These are phyloP conservation scores for Platanthera zijinensis DNA, from an alignment of 106 monocot species.

Conservation along the genomic window DNA sequence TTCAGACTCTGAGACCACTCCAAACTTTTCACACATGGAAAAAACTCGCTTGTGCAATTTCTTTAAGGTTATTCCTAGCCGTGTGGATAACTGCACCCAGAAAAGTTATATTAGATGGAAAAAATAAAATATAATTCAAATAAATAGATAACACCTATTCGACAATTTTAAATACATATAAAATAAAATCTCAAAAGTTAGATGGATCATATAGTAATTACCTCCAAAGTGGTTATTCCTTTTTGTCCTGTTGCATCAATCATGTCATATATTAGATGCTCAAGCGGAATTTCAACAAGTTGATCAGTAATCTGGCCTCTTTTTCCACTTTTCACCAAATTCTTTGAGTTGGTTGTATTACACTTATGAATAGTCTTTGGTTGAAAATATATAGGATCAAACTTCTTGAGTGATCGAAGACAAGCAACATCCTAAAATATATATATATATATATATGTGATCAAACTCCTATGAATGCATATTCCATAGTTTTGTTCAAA, in stretches of 20 bases:
- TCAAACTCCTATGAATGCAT: too few species aligned
- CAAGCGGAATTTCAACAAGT: slow-evolving; percentile 79
- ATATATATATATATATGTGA: too few species aligned
- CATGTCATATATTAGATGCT: slow-evolving; percentile 82
- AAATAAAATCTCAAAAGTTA: not conserved
- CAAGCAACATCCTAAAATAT: slow-evolving; percentile 51
- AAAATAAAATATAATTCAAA: not conserved
- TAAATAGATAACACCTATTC: not conserved
- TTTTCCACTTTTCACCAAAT: slow-evolving; percentile 30
- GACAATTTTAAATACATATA: not conserved
- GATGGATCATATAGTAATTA: slow-evolving; percentile 10
- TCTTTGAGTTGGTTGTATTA: slow-evolving; percentile 25
- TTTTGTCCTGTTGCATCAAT: slow-evolving; percentile 68
- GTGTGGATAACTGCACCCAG: slow-evolving; percentile 33
- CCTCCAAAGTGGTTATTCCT: slow-evolving; percentile 87
- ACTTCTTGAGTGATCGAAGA: slow-evolving; percentile 59
- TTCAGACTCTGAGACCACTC: slow-evolving; percentile 40
- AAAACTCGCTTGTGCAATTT: slow-evolving; percentile 28
- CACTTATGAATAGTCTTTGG: slow-evolving; percentile 37
- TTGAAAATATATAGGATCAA: slow-evolving; percentile 68
- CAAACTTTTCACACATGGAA: slow-evolving; percentile 36
- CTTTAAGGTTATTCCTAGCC: slow-evolving; percentile 46
- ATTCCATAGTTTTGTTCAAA: not conserved
- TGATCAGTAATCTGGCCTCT: slow-evolving; percentile 72
- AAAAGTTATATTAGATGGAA: not conserved